A percentile compares a stretch with the other conserved stretches of the same genome.
Conservation (phyloP, 371 early-diverging fungal genomes). For the Zopfochytrium polystomum region DNA sequence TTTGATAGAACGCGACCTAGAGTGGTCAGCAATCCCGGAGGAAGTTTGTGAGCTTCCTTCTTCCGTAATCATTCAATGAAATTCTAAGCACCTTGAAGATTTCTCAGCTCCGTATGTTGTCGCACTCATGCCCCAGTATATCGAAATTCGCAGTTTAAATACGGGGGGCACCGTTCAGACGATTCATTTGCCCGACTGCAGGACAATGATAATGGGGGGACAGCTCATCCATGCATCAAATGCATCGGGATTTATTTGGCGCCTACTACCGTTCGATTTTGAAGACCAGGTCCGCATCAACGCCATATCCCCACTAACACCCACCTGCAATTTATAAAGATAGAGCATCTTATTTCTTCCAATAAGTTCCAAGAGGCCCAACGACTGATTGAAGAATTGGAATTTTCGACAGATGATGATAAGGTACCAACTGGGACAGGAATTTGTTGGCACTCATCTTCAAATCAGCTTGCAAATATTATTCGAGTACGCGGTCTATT, state of each 20-base stretch:
- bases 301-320: background rate
- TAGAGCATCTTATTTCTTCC: constrained; percentile 69
- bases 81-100: too few relatives aligned
- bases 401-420: constrained; percentile 76
- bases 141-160: constrained; percentile 84
- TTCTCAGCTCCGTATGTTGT: constrained; percentile 76
- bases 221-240: constrained; percentile 76
- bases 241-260: constrained; percentile 72
- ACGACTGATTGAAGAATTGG: constrained; percentile 80
- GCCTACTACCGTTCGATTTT: constrained; percentile 80
- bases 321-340: constrained; percentile 16
- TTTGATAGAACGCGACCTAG: constrained; percentile 65
- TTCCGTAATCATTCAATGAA: background rate
- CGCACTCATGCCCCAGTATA: constrained; percentile 60
- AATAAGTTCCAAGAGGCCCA: constrained; percentile 82
- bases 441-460: background rate
- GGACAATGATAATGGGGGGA: constrained; percentile 44
- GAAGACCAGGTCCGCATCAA: constrained; percentile 70
- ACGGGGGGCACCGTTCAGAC: constrained; percentile 79
- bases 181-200: constrained; percentile 60
- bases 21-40: constrained; percentile 52
- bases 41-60: background rate
- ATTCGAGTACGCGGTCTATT: constrained; percentile 73
- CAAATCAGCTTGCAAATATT: constrained; percentile 39
- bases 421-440: constrained; percentile 47